These are phyloP conservation scores for Peribolospora kevripleyi DNA, from an alignment of 768 basidiomycete genomes.

Conservation along the genomic window DNA sequence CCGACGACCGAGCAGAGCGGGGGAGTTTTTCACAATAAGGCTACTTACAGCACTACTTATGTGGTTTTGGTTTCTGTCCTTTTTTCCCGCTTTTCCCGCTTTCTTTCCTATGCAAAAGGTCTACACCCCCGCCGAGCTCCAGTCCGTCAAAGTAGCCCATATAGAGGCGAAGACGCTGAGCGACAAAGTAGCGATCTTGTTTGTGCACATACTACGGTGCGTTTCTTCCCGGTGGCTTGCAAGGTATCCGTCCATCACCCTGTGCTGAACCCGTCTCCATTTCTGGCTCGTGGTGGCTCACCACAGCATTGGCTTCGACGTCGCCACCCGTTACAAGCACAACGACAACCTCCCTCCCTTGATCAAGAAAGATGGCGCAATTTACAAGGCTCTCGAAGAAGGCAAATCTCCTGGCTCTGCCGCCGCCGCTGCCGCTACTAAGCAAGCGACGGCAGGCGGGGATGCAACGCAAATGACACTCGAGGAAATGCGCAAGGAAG, in stretches of 20 bases:
- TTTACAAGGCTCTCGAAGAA: neutral
- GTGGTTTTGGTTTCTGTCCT: neutral
- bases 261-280: neutral
- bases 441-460: conserved; percentile 1
- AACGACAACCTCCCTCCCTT: conserved; percentile 25
- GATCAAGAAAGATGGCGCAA: neutral
- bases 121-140: conserved; percentile 5
- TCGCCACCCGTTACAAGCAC: conserved; percentile 67
- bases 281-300: neutral
- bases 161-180: conserved; percentile 35
- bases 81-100: neutral
- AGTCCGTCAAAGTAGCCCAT: conserved; percentile 39
- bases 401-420: conserved; percentile 1
- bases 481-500: conserved; percentile 45
- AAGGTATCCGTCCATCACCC: neutral
- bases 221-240: conserved; percentile 1
- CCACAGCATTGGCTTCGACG: conserved; percentile 44
- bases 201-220: conserved; percentile 29
- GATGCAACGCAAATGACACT: conserved; percentile 35
- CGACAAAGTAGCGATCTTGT: conserved; percentile 45
- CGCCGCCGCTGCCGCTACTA: neutral
- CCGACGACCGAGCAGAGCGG: too few species aligned
- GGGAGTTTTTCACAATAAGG: too few species aligned
- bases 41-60: too few species aligned
- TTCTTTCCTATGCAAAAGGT: neutral